Evolutionary conservation across 352 stramenopile species (phyloP), one percentile per base, ranked within the genome.

Genomic region (Phytopythium boreale): DNA sequence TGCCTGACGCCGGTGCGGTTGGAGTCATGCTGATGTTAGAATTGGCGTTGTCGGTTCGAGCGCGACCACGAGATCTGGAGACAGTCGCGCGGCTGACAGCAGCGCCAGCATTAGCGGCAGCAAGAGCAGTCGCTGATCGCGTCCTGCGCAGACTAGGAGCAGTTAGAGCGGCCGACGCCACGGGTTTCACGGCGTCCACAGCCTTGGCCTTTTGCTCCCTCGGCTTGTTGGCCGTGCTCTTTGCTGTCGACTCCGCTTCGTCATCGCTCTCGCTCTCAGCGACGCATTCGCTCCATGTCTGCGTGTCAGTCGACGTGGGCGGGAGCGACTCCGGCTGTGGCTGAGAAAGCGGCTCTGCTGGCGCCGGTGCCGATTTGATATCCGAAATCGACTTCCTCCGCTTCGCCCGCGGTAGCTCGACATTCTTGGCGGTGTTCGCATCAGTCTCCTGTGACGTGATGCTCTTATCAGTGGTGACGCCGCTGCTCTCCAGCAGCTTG

Each of bases 401-500:
- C 49, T 37, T 56, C 1, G 14, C 27, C 8, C 24, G 49, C 14
- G 49, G 24, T 5, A 36, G 7, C 22, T 56, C 49, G 49, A 24
- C 22, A 8, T n/a, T n/a, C 22, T 64, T 24, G 24, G 50, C 36
- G 9, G 36, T 59, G 57, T 52, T 62, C 12, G 31, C 56, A 11
- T 49, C 37, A 12, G 56, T 49, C 17, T 49, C 56, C 37, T 34
- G 49, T 4, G 27, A 29, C 27, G 26, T 29, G 12, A 34, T 3
- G 17, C 27, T 58, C 26, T 39, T 58, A 27, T 58, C 51, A 12
- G 27, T 19, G 10, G 17, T 3, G 9, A 39, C 31, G 29, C 27
- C 64, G 2, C 63, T 71, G 24, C 53, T 66, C 2, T 71, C 75
- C 19, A 91, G 64, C 31, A 87, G 68, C 56, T 82, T 84, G 44